Conservation (phyloP, 768 basidiomycete species). For the Rhodosporidiobolus odoratus region DNA sequence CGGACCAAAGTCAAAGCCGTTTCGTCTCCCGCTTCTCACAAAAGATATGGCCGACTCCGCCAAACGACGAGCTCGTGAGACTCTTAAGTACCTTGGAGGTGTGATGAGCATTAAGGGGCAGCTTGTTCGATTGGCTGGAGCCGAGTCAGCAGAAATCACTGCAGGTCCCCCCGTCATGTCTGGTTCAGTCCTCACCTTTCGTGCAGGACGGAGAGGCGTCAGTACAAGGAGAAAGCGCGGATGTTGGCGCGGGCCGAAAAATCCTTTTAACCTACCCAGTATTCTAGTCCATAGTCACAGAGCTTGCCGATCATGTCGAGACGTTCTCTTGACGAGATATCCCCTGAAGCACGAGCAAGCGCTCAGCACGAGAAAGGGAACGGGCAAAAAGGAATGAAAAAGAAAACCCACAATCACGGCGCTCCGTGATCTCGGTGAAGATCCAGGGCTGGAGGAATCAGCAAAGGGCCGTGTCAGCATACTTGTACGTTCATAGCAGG, state of each 20-base stretch:
- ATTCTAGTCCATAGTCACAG: constrained; percentile 73
- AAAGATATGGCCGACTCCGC: too few species aligned
- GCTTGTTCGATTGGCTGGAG: too few species aligned
- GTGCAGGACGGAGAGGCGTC: not conserved
- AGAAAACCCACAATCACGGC: constrained; percentile 84
- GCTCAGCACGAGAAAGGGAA: not conserved
- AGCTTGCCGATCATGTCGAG: constrained; percentile 41
- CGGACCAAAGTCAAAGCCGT: too few species aligned
- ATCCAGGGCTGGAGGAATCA: constrained; percentile 60
- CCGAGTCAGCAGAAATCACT: too few species aligned
- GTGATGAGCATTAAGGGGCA: too few species aligned
- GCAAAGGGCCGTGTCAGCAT: not conserved
- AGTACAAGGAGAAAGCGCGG: not conserved
- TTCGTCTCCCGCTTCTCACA: too few species aligned
- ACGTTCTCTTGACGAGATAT: constrained; percentile 41
- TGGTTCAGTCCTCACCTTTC: not conserved
- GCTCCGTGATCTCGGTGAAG: constrained; percentile 91
- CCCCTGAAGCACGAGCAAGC: constrained; percentile 8
- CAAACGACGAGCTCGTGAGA: too few species aligned
- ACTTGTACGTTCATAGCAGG: not conserved
- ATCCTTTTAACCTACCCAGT: constrained; percentile 52
- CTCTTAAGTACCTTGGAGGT: too few species aligned
- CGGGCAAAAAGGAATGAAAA: too few species aligned
- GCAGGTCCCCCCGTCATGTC: too few species aligned
- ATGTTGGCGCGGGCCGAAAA: not conserved